phyloP scores from a whole-genome alignment of 768 basidiomycete genomes.

The Suillus luteus region DNA sequence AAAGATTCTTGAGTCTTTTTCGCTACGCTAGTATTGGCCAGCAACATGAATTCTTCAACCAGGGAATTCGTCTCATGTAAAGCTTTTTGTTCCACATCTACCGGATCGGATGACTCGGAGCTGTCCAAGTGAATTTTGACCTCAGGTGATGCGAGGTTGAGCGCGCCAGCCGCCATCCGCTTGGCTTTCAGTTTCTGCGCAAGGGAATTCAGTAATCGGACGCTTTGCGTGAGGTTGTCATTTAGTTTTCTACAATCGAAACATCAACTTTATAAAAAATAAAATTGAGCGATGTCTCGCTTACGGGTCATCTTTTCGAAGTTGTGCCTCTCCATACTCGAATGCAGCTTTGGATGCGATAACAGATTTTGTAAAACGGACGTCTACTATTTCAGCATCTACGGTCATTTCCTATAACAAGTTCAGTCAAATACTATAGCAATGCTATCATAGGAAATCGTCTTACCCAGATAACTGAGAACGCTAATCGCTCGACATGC shows the following conservation, averaged over 20 bases:
- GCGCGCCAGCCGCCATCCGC: constrained; percentile 94
- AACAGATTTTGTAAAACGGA: constrained; percentile 93
- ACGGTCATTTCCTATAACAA: constrained; percentile 77
- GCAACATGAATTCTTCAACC: constrained; percentile 98
- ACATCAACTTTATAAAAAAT: constrained; percentile 1
- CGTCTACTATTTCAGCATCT: constrained; percentile 86
- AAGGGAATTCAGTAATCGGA: constrained; percentile 85
- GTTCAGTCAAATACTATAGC: not conserved
- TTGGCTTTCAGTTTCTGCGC: constrained; percentile 82
- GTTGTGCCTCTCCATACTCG: constrained; percentile 95
- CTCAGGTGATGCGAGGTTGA: constrained; percentile 97
- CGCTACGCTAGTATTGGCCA: constrained; percentile 96
- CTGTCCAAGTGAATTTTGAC: constrained; percentile 96
- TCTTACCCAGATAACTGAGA: constrained; percentile 91
- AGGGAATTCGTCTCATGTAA: constrained; percentile 91
- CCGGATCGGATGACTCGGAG: constrained; percentile 90
- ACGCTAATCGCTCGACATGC: constrained; percentile 91
- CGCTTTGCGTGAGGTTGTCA: constrained; percentile 82
- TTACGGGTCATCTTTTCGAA: constrained; percentile 89
- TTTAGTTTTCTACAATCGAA: constrained; percentile 55
- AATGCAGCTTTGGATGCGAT: constrained; percentile 96
- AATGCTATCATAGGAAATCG: no score
- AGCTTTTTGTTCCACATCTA: constrained; percentile 97
- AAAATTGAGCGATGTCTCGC: constrained; percentile 23
- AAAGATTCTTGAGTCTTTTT: constrained; percentile 90